Conservation (phyloP, 2,329 filamentous ascomycete species). For the Trichocomaceae sp. region DNA sequence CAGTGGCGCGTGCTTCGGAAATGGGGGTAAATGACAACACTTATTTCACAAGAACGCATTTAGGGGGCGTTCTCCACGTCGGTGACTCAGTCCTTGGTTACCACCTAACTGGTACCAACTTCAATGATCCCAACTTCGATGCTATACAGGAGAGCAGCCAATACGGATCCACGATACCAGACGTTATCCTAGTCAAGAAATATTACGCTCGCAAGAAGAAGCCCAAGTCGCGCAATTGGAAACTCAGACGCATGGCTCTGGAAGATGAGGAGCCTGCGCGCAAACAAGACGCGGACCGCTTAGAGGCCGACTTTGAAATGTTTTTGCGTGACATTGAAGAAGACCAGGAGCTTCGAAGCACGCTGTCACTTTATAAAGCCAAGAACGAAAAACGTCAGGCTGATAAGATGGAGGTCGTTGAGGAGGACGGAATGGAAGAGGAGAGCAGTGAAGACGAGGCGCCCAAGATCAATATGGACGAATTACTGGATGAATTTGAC, state of each 20-base stretch:
- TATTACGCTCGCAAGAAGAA: constrained; percentile 83
- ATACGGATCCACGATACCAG: constrained; percentile 73
- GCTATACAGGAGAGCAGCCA: constrained; percentile 70
- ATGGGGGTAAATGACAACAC: constrained; percentile 78
- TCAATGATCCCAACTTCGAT: constrained; percentile 83
- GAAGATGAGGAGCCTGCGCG: constrained; percentile 59
- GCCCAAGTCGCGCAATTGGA: constrained; percentile 79
- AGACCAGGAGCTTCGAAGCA: constrained; percentile 77
- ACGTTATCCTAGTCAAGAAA: constrained; percentile 96
- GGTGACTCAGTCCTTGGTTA: constrained; percentile 96
- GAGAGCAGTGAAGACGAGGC: constrained; percentile 59
- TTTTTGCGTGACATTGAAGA: constrained; percentile 97
- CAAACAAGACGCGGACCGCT: constrained; percentile 73
- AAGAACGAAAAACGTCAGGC: constrained; percentile 44
- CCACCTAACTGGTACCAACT: constrained; percentile 79
- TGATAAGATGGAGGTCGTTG: constrained; percentile 43
- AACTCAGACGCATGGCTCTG: constrained; percentile 83
- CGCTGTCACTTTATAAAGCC: constrained; percentile 77
- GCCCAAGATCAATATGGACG: constrained; percentile 69
- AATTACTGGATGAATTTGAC: constrained; percentile 86
- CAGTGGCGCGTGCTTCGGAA: constrained; percentile 78
- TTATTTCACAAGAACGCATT: constrained; percentile 84
- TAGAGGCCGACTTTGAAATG: constrained; percentile 93
- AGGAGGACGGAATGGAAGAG: constrained; percentile 48
- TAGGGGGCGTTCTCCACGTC: constrained; percentile 75